Evolutionary conservation across 495 filamentous ascomycete species (phyloP), one percentile per base, ranked within the genome.

Genomic region (Rhypophila decipiens): DNA sequence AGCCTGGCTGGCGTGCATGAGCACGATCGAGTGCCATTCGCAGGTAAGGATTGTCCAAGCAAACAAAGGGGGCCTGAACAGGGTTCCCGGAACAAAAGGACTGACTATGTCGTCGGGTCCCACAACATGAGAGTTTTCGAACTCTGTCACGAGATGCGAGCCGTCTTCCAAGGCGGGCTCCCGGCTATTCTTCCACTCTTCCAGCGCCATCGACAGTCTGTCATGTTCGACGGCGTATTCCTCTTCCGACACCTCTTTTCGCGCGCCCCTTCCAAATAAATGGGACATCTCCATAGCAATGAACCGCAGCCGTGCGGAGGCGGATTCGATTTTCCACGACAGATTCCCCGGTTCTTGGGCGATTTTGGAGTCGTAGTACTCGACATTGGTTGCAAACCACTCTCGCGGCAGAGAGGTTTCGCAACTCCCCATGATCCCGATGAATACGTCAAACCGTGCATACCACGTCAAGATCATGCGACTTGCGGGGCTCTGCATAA

Each of bases 381-480:
- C 71, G 42, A 84, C 73, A 46, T 74, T 74, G 9, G 73, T 67
- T 3, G 78, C 73, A 55, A 90, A 91, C 91, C 91, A 98, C 44
- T 89, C 85, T 38, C 82, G 80, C 20, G 80, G 72, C 11, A 96
- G 71, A 12, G 84, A 76, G 0, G 86, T 80, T 53, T 85, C 80
- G 51, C 83, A 84, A 10, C 86, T 86, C 29, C 88, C 85, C 72
- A 96, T 77, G 47, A 96, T 77, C 13, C 87, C 83, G 5, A 83
- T 84, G 40, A 90, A 85, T 3, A 95, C 74, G 57, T 97, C 93
- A 54, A 94, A 95, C 24, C 88, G 86, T 15, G 80, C 77, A 61
- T 96, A 96, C 93, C 93, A 96, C 18, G 74, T 71, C 37, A 93
- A 78, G 34, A 94, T 77, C 55, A 83, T 79, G 24, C 83, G 82